Evolutionary conservation across 352 stramenopile species (phyloP), one percentile per base, ranked within the genome.

Genomic region (Pythium oligandrum): DNA sequence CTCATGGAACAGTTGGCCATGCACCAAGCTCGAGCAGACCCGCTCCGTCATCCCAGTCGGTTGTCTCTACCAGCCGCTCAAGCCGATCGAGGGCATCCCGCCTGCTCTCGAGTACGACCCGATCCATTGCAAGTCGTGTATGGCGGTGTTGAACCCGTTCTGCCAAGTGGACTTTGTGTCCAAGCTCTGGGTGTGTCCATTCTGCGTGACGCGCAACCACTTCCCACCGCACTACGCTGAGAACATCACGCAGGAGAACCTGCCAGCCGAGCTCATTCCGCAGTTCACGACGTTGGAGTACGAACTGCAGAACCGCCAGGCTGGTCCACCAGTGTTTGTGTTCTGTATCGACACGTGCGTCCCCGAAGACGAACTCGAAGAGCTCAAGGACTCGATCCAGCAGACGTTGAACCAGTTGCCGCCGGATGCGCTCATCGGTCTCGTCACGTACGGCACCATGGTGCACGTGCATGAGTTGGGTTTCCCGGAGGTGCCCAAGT

Each of bases 221-320:
- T 99, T 99, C 70, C 98, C 86, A 31, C 85, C 83, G 54, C 87
- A 93, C 59, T 95, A 93, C 49, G 83, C 91, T 2, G 93, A 98
- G 63, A 98, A 98, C 68, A 99, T 99, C 64, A 97, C 93, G 40
- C 96, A 99, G 72, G 93, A 92, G 17, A 99, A 99, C 71, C 75
- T 99, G 32, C 98, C 98, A 3, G 97, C 97, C 5, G 97, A 99
- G 71, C 86, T 99, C 5, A 99, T 99, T 67, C 96, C 96, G 40
- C 93, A 99, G 73, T 99, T 98, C 75, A 97, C 93, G n/a, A 99
- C 97, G 40, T 90, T 98, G 32, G 98, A 99, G 73, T 99, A 99
- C 73, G 95, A 99, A 66, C 77, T 99, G 46, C 96, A 98, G 64
- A 86, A 89, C 60, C 82, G 83, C 30, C 73, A 93, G 59, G 86